These are phyloP conservation scores for Emmonsia crescens DNA, from an alignment of 2,329 filamentous ascomycete species.

Conservation along the genomic window DNA sequence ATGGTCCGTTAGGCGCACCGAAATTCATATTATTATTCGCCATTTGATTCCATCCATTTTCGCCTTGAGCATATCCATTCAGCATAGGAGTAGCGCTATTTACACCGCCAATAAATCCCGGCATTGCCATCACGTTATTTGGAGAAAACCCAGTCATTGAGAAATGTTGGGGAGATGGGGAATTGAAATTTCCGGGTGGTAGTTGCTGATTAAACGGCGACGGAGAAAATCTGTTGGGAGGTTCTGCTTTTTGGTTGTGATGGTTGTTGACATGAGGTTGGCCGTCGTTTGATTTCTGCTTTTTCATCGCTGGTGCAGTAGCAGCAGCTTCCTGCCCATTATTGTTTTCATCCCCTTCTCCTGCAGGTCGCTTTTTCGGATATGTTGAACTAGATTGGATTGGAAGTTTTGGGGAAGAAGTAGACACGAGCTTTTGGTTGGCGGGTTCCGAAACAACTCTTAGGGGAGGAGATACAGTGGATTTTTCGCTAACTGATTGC, in stretches of 20 bases:
- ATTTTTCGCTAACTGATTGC: conserved; percentile 14
- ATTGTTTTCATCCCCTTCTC: conserved; percentile 51
- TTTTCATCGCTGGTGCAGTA: conserved; percentile 28
- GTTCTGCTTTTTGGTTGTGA: conserved; percentile 7
- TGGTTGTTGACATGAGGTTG: conserved; percentile 1
- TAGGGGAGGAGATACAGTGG: conserved; percentile 1
- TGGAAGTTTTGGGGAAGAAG: conserved; percentile 16
- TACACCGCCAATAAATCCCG: conserved; percentile 26
- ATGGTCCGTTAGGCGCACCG: conserved; percentile 1
- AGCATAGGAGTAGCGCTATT: conserved; percentile 27
- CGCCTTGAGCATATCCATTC: conserved; percentile 22
- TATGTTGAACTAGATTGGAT: conserved; percentile 25
- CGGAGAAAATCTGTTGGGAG: conserved; percentile 11
- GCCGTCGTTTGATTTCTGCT: conserved; percentile 34
- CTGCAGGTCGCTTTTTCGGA: conserved; percentile 72
- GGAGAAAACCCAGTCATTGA: conserved; percentile 25
- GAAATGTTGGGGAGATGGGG: conserved; percentile 24
- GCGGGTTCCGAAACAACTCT: conserved; percentile 14
- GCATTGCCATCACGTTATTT: conserved; percentile 24
- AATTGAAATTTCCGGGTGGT: conserved; percentile 23
- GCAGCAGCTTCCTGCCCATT: conserved; percentile 44
- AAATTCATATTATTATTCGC: conserved; percentile 33
- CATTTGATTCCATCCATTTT: conserved; percentile 35
- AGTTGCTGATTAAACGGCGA: conserved; percentile 26
- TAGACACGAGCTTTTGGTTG: background rate